Evolutionary conservation across 129 eudicot species (phyloP).

Genomic region (Artemisia tridentata): DNA sequence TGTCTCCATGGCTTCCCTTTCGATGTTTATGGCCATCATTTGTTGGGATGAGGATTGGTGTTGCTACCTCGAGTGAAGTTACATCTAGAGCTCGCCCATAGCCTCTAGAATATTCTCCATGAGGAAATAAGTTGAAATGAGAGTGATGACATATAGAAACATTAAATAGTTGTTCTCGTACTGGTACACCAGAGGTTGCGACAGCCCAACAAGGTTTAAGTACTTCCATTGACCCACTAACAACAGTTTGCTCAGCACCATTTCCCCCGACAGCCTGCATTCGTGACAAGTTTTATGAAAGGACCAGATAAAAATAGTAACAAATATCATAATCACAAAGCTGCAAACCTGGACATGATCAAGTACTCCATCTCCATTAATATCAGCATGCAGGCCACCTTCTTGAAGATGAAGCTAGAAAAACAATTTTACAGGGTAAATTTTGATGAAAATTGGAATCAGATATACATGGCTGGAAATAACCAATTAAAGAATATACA

Average conservation of each 20-base stretch:
- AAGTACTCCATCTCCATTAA: conserved; percentile 97
- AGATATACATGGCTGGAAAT: background rate
- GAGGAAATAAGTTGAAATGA: conserved; percentile 74
- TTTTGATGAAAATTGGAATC: background rate
- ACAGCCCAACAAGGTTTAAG: conserved; percentile 98
- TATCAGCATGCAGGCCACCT: conserved; percentile 99
- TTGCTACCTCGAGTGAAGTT: conserved; percentile 90
- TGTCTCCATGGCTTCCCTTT: conserved; percentile 96
- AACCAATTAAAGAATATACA: background rate
- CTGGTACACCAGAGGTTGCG: conserved; percentile 99
- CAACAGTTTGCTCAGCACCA: conserved; percentile 96
- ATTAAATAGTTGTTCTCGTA: conserved; percentile 91
- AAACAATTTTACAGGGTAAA: conserved; percentile 12
- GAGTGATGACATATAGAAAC: conserved; percentile 91
- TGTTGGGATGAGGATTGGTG: conserved; percentile 83
- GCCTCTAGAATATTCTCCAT: conserved; percentile 86
- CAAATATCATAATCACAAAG: conserved; percentile 9
- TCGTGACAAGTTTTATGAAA: background rate
- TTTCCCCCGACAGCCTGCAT: conserved; percentile 86
- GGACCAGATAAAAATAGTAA: background rate
- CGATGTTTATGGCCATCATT: conserved; percentile 85
- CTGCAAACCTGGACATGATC: conserved; percentile 93
- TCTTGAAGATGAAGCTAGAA: conserved; percentile 95
- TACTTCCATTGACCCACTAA: conserved; percentile 96
- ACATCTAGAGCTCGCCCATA: conserved; percentile 59